Evolutionary conservation across 2,329 filamentous ascomycete genomes (phyloP).

Genomic region (Domatiomyces globalis): DNA sequence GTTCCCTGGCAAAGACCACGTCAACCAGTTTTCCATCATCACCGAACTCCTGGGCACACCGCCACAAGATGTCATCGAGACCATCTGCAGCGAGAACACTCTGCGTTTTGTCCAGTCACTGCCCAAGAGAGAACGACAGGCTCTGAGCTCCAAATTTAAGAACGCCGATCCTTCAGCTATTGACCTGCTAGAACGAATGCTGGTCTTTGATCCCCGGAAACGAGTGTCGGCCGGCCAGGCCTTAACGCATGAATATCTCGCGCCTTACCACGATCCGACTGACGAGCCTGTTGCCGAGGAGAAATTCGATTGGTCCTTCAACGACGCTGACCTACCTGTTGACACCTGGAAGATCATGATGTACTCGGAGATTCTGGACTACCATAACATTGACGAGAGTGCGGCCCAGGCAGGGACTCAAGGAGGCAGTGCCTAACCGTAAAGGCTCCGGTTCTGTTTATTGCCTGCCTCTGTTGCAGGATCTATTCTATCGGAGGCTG

Average conservation of each 20-base stretch:
- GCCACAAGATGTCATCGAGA: conserved; percentile 95
- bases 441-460: background rate
- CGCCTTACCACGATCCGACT: conserved; percentile 91
- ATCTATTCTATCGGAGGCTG: background rate
- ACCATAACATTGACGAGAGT: conserved; percentile 70
- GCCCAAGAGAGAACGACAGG: conserved; percentile 83
- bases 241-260: conserved; percentile 81
- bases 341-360: conserved; percentile 99
- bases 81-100: conserved; percentile 96
- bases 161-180: conserved; percentile 87
- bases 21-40: conserved; percentile 99
- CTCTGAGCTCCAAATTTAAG: conserved; percentile 78
- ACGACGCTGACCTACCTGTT: conserved; percentile 90
- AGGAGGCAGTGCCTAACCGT: background rate
- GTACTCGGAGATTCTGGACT: conserved; percentile 98
- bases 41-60: conserved; percentile 93
- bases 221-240: conserved; percentile 76
- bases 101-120: conserved; percentile 94
- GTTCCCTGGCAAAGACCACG: conserved; percentile 97
- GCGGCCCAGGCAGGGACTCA: conserved; percentile 14
- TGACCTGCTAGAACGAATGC: conserved; percentile 87
- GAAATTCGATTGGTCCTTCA: conserved; percentile 99
- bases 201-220: conserved; percentile 97
- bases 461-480: background rate
- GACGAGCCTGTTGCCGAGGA: conserved; percentile 92